Base-by-base conservation (phyloP, 805 yeast genomes). In the Cyberlindnera mycetangii region DNA sequence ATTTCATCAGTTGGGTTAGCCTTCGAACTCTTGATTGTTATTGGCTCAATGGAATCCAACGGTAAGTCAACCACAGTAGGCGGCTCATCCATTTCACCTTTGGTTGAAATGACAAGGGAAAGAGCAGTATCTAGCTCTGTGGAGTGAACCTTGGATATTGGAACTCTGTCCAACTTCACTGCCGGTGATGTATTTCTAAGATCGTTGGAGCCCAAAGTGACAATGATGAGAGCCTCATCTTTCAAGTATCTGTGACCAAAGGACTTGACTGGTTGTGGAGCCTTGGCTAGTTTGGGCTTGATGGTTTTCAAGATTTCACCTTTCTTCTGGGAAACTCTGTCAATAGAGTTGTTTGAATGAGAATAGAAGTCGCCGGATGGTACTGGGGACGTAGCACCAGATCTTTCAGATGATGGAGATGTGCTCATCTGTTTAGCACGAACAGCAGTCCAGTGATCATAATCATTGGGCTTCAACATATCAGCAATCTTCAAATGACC, bases 111-210 rank as follows among this genome's bases (percentile, higher is more conserved):
- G 9, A 80, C 79, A 35, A 90, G 68, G 0, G 95, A 84, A 31
- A 90, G 74, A 0, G 96, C 96, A 3, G 96, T 88, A 54, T 90
- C 97, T 31, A 89, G 71, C 60, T 87, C 93, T 0, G 95, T 85
- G n/a, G 82, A 75, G 47, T 83, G 85, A 3, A 83, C 82, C 55
- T 83, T 83, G 1, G 89, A 75, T 41, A 83, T 68, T 7, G 95
- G 89, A n/a, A 85, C 86, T 30, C 79, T 72, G 50, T 84, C 83
- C 44, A 89, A 72, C 37, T 81, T 78, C 10, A 90, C 74, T 0
- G 92, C 86, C 7, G 74, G 72, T 11, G 66, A 65, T 2, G 64
- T 58, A 45, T 76, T 78, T 41, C 96, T 71, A 27, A 81, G 67
- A 58, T 90, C 97, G 3, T 93, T 84, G 0, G 95, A 81, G 1